Evolutionary conservation across 306 rosid genomes (phyloP), one percentile per base, ranked within the genome.

Genomic region (Cotoneaster glaucophyllus): DNA sequence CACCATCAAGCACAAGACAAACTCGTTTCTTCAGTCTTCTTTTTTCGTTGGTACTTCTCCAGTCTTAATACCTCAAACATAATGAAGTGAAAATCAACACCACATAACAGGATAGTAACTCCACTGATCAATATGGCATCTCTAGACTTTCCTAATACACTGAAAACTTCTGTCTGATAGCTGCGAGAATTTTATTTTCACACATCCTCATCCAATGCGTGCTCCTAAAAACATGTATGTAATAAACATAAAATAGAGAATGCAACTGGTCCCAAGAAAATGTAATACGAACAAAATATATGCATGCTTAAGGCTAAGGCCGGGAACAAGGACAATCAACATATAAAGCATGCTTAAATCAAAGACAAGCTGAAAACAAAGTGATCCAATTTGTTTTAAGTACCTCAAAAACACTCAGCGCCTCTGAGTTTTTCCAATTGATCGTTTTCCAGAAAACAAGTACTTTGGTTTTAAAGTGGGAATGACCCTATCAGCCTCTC

Each of bases 401-500:
- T 81, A 83, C 87, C 83, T 82, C 28, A 59, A 54, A 74, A 31
- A 31, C 29, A 17, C 11, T 88, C 81, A 91, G 13, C 97, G 98
- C 73, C 98, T 82, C 1, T 89, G 79, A 0, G 93, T 93, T 84
- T 89, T 91, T 32, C 98, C 97, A 45, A 2, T 76, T 31, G 92
- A 80, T 64, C 97, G 89, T 79, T 93, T 93, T 75, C 98, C 98
- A 52, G 97, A 78, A 80, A 5, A 93, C 77, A 93, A 85, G 85
- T 93, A 95, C 81, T 93, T 93, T 44, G 97, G 97, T 81, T 84
- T 91, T 76, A 88, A 48, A 69, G 58, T 89, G 22, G 95, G 95
- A 70, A 93, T 90, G 29, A 93, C 98, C 81, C 98, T 87, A 79
- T 93, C 98, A 67, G 97, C 95, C 81, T 93, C 96, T 68, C 98